Conservation (phyloP, 78 protist genomes). For the Chrysochromulina parva region DNA sequence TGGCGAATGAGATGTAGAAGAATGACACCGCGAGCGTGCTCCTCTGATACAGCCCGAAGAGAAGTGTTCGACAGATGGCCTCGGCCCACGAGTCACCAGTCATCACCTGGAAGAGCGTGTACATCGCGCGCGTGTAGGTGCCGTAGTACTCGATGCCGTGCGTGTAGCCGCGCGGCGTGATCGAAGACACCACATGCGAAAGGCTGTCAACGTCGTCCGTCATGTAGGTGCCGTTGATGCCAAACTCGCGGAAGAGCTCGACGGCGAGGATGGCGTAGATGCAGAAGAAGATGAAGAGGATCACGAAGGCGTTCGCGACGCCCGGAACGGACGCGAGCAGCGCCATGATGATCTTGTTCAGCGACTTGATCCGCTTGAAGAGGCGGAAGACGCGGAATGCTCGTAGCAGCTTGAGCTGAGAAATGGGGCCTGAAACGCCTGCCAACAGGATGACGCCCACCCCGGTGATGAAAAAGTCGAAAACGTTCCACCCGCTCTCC, state of each 20-base stretch:
- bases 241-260: background rate
- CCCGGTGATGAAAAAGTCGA: background rate
- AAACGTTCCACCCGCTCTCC: background rate
- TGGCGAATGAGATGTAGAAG: too few species aligned
- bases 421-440: background rate
- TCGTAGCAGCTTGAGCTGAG: background rate
- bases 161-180: too few species aligned
- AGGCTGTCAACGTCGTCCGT: background rate
- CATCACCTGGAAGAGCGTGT: background rate
- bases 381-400: conserved; percentile 14
- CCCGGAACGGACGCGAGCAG: background rate
- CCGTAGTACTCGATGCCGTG: background rate
- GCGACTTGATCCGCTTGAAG: background rate
- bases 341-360: background rate
- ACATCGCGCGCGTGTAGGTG: background rate
- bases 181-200: too few species aligned
- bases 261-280: background rate
- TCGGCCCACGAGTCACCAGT: background rate
- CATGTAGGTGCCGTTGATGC: background rate
- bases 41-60: too few species aligned
- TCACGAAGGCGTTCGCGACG: background rate
- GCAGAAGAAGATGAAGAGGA: background rate
- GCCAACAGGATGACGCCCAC: background rate
- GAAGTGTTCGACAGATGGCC: background rate
- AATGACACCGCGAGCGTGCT: too few species aligned